Conservation (phyloP, 768 basidiomycete genomes). For the Clitopilus hobsonii region DNA sequence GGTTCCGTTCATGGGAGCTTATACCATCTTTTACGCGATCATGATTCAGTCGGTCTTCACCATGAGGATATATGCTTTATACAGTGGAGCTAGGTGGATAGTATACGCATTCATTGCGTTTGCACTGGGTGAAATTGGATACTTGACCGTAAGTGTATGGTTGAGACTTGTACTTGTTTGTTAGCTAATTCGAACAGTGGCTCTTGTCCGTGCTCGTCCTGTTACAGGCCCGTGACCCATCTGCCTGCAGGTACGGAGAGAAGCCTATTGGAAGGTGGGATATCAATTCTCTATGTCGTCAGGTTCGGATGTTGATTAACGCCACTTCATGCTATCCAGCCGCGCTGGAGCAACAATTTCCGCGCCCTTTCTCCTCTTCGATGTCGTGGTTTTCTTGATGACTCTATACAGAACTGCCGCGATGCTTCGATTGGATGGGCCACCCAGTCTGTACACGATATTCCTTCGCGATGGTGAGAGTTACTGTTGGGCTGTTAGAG, state of each 20-base stretch:
- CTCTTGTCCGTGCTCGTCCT: no score
- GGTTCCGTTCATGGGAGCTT: neutral
- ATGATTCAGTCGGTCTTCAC: neutral
- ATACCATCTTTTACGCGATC: neutral
- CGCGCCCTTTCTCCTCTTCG: neutral
- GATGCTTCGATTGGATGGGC: neutral
- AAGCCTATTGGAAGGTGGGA: neutral
- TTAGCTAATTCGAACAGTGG: no score
- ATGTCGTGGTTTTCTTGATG: neutral
- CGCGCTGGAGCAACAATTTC: neutral
- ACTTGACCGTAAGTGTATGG: neutral
- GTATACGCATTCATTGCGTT: neutral
- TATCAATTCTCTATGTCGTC: no score
- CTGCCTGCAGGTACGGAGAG: neutral
- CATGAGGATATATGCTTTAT: neutral
- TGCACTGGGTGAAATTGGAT: neutral
- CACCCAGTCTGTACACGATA: neutral
- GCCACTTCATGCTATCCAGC: neutral
- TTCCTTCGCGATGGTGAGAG: neutral
- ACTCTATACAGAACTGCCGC: neutral
- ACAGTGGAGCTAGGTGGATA: neutral
- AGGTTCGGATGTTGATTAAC: no score
- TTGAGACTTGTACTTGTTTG: neutral
- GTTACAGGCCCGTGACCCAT: no score
- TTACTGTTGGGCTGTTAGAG: neutral